Evolutionary conservation across 2,329 filamentous ascomycete species (phyloP).

Genomic region (Colletotrichum acutatum): DNA sequence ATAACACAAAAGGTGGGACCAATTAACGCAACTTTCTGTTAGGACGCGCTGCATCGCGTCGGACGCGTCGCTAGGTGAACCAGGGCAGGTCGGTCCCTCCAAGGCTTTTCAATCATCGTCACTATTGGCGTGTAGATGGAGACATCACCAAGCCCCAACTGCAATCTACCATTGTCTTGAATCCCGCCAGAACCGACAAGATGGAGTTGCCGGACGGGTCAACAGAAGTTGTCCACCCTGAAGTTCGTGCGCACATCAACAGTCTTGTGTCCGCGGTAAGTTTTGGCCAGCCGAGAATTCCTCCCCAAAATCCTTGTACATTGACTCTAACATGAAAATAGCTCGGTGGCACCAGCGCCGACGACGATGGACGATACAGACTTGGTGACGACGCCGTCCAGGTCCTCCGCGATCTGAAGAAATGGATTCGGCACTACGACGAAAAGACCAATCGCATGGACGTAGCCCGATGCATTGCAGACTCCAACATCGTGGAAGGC

Average conservation of each 20-base stretch:
- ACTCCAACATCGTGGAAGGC: conserved; percentile 90
- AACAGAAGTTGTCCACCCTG: conserved; percentile 81
- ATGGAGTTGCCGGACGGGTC: conserved; percentile 67
- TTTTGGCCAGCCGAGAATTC: conserved; percentile 38
- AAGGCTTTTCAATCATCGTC: background rate
- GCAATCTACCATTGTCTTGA: background rate
- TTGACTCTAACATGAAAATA: conserved; percentile 51
- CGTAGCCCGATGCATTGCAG: conserved; percentile 90
- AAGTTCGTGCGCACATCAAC: conserved; percentile 92
- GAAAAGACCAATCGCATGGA: conserved; percentile 94
- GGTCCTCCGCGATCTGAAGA: conserved; percentile 90
- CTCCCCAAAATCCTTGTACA: background rate
- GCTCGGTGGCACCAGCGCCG: conserved; percentile 85
- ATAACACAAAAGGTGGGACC: background rate
- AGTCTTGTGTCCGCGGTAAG: conserved; percentile 92
- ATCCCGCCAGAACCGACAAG: conserved; percentile 34
- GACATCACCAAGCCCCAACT: conserved; percentile 5
- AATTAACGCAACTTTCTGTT: background rate
- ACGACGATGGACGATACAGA: conserved; percentile 84
- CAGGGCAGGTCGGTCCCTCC: background rate
- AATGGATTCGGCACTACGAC: conserved; percentile 95
- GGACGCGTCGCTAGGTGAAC: conserved; percentile 6
- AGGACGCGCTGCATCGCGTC: conserved; percentile 32
- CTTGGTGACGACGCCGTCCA: conserved; percentile 94
- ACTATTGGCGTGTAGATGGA: conserved; percentile 10